Percentiles rank a stretch among this genome's conserved stretches.
Evolutionary conservation across 2,329 filamentous ascomycete species (phyloP).

Genomic region (Claviceps sp.): DNA sequence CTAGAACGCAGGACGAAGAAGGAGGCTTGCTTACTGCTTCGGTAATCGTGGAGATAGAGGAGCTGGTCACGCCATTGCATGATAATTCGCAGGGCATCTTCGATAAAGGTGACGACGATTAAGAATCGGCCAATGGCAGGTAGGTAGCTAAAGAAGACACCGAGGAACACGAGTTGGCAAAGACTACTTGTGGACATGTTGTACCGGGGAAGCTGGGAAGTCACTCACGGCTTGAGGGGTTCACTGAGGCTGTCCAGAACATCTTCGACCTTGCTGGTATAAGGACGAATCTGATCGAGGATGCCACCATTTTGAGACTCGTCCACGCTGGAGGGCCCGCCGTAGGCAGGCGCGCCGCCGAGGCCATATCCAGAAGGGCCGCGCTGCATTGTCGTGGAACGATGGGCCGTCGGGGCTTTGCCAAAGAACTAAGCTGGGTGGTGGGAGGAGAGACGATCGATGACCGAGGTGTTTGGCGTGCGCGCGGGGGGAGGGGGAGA

Average conservation of each 20-base stretch:
- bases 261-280: constrained; percentile 98
- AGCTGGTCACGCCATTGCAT: constrained; percentile 97
- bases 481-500: no score
- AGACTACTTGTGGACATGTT: not conserved
- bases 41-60: constrained; percentile 81
- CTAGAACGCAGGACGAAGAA: not conserved
- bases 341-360: constrained; percentile 56
- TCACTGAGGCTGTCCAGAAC: constrained; percentile 75
- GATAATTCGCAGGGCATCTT: constrained; percentile 89
- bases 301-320: constrained; percentile 47
- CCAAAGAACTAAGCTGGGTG: not conserved
- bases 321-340: constrained; percentile 33
- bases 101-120: constrained; percentile 96
- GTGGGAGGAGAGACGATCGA: not conserved
- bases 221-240: constrained; percentile 74
- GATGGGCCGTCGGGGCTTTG: not conserved
- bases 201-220: not conserved
- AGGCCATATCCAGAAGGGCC: constrained; percentile 73
- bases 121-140: constrained; percentile 92
- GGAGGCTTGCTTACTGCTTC: constrained; percentile 58
- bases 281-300: constrained; percentile 78
- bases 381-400: constrained; percentile 26
- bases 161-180: constrained; percentile 9
- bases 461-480: no score
- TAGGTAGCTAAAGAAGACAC: constrained; percentile 53